phyloP scores from a whole-genome alignment of 805 yeast genomes.

The Candida mattraensis region DNA sequence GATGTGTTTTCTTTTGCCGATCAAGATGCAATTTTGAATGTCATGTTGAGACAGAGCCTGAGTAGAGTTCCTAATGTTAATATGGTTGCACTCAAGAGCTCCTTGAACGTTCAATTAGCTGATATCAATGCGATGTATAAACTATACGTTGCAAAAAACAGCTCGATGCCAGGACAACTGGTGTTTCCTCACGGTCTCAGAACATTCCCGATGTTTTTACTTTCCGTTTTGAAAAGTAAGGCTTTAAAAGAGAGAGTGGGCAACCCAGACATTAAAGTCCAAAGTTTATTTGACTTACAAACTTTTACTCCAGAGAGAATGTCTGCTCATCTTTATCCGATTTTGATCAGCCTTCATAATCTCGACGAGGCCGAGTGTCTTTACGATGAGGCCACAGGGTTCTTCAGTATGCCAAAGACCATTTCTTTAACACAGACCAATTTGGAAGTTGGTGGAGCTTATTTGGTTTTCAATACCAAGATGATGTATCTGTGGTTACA shows the following conservation, averaged over 20 bases:
- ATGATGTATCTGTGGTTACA: conserved; percentile 64
- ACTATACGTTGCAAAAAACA: conserved; percentile 41
- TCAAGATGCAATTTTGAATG: conserved; percentile 60
- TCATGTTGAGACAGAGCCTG: conserved; percentile 51
- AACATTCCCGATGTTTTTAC: conserved; percentile 63
- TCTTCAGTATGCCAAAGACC: conserved; percentile 50
- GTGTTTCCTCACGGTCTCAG: conserved; percentile 80
- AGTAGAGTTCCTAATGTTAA: conserved; percentile 41
- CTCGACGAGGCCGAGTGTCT: conserved; percentile 58
- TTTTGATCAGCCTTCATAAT: conserved; percentile 69
- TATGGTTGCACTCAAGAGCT: conserved; percentile 33
- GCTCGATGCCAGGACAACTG: conserved; percentile 57
- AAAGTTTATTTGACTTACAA: conserved; percentile 50
- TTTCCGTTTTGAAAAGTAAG: conserved; percentile 68
- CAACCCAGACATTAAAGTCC: conserved; percentile 64
- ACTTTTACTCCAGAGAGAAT: conserved; percentile 56
- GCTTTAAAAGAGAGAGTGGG: conserved; percentile 55
- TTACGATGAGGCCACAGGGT: conserved; percentile 40
- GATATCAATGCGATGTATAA: conserved; percentile 63
- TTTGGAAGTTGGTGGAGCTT: conserved; percentile 69
- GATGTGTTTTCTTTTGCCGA: conserved; percentile 81
- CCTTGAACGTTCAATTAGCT: conserved; percentile 40
- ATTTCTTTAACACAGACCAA: conserved; percentile 43
- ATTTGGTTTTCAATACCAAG: conserved; percentile 70
- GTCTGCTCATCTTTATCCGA: conserved; percentile 73